phyloP scores from a whole-genome alignment of 805 yeast species.

The Zygoascus tannicola region DNA sequence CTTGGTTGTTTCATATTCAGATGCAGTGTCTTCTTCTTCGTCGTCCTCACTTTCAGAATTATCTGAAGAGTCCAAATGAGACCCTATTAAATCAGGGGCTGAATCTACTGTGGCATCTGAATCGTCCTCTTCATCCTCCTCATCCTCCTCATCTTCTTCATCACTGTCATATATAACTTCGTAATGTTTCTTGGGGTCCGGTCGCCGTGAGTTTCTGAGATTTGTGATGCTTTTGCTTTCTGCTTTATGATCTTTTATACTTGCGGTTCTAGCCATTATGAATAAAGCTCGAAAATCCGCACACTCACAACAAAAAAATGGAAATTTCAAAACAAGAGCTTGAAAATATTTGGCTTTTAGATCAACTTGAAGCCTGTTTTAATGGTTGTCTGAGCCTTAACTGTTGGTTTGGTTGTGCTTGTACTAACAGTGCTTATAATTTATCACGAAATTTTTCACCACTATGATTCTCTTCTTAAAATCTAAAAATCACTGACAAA shows the following conservation, averaged over 20 bases:
- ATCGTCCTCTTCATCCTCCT: slow-evolving; percentile 25
- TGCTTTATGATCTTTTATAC: not conserved
- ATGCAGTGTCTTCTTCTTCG: slow-evolving; percentile 2
- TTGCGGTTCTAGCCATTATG: not conserved
- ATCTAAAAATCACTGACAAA: too few relatives aligned
- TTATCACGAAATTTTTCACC: too few relatives aligned
- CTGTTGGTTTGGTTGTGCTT: too few relatives aligned
- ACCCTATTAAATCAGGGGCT: slow-evolving; percentile 10
- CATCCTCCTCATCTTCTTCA: slow-evolving; percentile 34
- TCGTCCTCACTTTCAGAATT: slow-evolving; percentile 31
- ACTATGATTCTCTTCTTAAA: too few relatives aligned
- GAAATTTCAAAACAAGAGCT: too few relatives aligned
- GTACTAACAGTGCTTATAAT: too few relatives aligned
- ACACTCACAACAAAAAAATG: too few relatives aligned
- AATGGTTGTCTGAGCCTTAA: too few relatives aligned
- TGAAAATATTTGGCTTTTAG: too few relatives aligned
- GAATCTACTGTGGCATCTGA: slow-evolving; percentile 12
- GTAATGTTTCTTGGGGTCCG: not conserved
- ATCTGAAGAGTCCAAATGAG: slow-evolving; percentile 27
- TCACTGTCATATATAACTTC: slow-evolving; percentile 19
- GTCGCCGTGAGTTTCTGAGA: not conserved
- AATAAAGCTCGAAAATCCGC: too few relatives aligned
- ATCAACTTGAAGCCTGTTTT: too few relatives aligned
- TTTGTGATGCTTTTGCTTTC: not conserved
- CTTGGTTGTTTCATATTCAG: not conserved